Evolutionary conservation across 1,284 basidiomycete genomes (phyloP).

Genomic region (Coniferiporia weirii): DNA sequence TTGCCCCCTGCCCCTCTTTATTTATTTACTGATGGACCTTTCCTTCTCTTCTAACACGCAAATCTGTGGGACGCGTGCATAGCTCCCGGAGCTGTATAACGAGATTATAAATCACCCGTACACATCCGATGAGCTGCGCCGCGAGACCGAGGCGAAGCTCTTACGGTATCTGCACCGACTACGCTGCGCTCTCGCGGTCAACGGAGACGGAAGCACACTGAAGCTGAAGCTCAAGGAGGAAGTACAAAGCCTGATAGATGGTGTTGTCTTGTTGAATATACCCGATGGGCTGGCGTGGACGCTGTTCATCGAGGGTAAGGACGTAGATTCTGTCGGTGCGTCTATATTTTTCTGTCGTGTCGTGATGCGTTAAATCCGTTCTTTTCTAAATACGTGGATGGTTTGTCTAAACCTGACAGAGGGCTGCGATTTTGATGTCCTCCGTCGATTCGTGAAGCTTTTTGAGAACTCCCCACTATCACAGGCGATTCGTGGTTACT

Average conservation of each 20-base stretch:
- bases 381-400: too few species aligned
- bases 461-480: conserved; percentile 63
- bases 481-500: conserved; percentile 63
- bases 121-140: conserved; percentile 67
- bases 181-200: conserved; percentile 47
- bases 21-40: background rate
- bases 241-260: conserved; percentile 64
- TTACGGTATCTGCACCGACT: conserved; percentile 56
- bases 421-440: conserved; percentile 55
- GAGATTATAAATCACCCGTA: conserved; percentile 74
- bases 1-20: background rate
- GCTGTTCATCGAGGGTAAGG: conserved; percentile 71
- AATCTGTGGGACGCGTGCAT: too few species aligned
- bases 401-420: conserved; percentile 31
- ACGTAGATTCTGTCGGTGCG: conserved; percentile 67
- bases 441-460: conserved; percentile 63
- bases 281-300: conserved; percentile 78
- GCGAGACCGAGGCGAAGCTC: conserved; percentile 66
- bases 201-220: conserved; percentile 34
- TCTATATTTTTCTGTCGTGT: conserved; percentile 15
- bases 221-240: conserved; percentile 60
- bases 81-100: conserved; percentile 68
- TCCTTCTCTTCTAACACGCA: too few species aligned
- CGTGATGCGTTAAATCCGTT: background rate
- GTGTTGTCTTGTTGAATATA: conserved; percentile 69